Evolutionary conservation across 768 basidiomycete genomes (phyloP), one percentile per base, ranked within the genome.

Genomic region (Coprinopsis strossmayeri): DNA sequence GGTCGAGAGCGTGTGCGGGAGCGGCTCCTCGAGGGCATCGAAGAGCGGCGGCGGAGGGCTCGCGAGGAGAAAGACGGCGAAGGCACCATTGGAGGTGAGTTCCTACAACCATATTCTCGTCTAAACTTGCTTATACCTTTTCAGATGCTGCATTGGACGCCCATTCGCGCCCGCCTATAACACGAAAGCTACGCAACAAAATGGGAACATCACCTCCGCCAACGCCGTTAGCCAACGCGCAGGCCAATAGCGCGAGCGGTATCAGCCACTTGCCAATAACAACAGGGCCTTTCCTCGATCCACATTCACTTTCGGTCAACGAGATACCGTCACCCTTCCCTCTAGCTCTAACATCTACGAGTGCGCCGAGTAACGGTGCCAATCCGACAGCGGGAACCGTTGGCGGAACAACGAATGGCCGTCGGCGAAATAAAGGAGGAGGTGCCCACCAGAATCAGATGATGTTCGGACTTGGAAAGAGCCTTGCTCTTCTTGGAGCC

Each of bases 51-150:
- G 48, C 71, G 81, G 55, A 69, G 85, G 51, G 90, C 90, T 24
- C 70, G 90, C 45, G 90, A 92, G 53, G 90, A 92, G 69, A 91
- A 91, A 60, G 90, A 91, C 51, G 87, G 88, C 52, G 90, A 92
- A 56, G 88, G 86, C n/a, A 82, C 79, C 13, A 73, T 78, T 34
- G 82, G 81, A 46, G 84, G 79, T 82, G 41, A 48, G 77, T 69
- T 32, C 45, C 40, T 27, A 48, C 42, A 32, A 49, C n/a, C 24
- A 45, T 18, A 37, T 56, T 28, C 34, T 30, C 35, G 17, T 37
- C 44, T 32, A 50, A 38, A 34, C 21, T 46, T 45, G 34, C 45
- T 49, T 23, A 30, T 50, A 48, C 28, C 43, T 37, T 10, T n/a
- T 43, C 61, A 87, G 88, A 91, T 57, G 76, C 82, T 21, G 74